Evolutionary conservation across 2,329 filamentous ascomycete genomes (phyloP).

Genomic region (Pseudofabraea citricarpa): DNA sequence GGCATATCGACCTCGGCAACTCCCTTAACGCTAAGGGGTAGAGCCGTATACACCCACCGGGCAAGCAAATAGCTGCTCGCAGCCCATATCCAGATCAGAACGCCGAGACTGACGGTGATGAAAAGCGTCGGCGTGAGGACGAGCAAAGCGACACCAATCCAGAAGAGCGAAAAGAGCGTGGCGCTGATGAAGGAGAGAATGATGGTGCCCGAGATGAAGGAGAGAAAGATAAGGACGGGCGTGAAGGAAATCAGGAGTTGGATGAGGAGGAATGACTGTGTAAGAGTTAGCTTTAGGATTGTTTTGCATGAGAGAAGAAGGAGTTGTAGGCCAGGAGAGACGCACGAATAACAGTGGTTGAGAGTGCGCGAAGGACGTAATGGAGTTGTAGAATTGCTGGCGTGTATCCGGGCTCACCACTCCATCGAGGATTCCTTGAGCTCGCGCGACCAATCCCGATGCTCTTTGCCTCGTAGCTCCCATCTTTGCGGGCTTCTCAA

Average conservation of each 20-base stretch:
- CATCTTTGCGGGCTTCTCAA: too few relatives aligned
- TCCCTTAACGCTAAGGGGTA: slow-evolving; percentile 18
- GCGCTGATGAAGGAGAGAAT: slow-evolving; percentile 58
- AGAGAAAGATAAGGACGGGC: slow-evolving; percentile 63
- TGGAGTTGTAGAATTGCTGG: slow-evolving; percentile 47
- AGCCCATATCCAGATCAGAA: slow-evolving; percentile 64
- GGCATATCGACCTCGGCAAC: slow-evolving; percentile 12
- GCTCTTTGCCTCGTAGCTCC: slow-evolving; percentile 9
- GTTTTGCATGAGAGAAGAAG: not conserved
- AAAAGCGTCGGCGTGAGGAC: slow-evolving; percentile 66
- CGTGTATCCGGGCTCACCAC: slow-evolving; percentile 58
- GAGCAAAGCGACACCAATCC: slow-evolving; percentile 60
- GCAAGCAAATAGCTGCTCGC: slow-evolving; percentile 51
- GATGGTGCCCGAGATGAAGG: slow-evolving; percentile 59
- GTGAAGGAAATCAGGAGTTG: slow-evolving; percentile 62
- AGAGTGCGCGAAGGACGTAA: slow-evolving; percentile 51
- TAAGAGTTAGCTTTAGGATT: slow-evolving; percentile 11
- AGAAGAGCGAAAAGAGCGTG: slow-evolving; percentile 62
- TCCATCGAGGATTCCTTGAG: slow-evolving; percentile 34
- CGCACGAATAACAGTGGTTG: slow-evolving; percentile 68
- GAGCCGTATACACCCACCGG: slow-evolving; percentile 39
- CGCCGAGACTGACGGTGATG: slow-evolving; percentile 56
- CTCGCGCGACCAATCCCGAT: slow-evolving; percentile 13
- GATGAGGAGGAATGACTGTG: slow-evolving; percentile 60
- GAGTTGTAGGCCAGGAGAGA: slow-evolving; percentile 5